These are phyloP conservation scores for Penicillium sp. DNA, from an alignment of 2,329 filamentous ascomycete genomes.

Conservation along the genomic window DNA sequence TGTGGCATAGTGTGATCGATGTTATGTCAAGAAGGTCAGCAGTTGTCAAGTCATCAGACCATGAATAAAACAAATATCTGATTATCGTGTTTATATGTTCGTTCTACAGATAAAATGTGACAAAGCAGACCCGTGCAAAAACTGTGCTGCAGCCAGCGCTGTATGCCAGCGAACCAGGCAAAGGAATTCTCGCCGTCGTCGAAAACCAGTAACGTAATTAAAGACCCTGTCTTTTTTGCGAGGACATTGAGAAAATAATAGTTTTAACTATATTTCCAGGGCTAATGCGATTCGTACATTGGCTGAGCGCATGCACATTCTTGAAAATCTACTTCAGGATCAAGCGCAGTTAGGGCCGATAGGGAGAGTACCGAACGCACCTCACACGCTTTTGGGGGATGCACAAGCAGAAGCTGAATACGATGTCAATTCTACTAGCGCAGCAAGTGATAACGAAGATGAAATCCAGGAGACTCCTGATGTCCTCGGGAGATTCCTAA, in stretches of 20 bases:
- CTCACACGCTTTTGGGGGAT: background rate
- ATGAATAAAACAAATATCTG: background rate
- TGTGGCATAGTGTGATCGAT: slow-evolving; percentile 7
- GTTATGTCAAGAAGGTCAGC: slow-evolving; percentile 2
- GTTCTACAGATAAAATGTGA: slow-evolving; percentile 23
- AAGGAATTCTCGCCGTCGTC: background rate
- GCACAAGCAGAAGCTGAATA: background rate
- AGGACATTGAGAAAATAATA: background rate
- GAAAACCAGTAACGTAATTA: background rate
- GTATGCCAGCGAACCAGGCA: slow-evolving; percentile 19
- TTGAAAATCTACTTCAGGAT: background rate
- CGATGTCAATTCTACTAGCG: background rate
- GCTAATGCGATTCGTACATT: background rate
- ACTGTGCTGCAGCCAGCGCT: slow-evolving; percentile 21
- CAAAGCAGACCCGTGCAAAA: slow-evolving; percentile 21
- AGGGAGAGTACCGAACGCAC: background rate
- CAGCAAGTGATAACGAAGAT: background rate
- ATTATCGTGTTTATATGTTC: background rate
- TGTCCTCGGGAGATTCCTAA: background rate
- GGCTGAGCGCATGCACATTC: background rate
- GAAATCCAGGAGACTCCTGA: background rate
- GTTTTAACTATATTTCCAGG: background rate
- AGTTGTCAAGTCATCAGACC: background rate
- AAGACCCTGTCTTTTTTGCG: background rate
- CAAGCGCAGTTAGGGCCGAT: background rate